These are phyloP conservation scores for Eucalyptus regnans DNA, from an alignment of 345 rosid species.

Conservation along the genomic window DNA sequence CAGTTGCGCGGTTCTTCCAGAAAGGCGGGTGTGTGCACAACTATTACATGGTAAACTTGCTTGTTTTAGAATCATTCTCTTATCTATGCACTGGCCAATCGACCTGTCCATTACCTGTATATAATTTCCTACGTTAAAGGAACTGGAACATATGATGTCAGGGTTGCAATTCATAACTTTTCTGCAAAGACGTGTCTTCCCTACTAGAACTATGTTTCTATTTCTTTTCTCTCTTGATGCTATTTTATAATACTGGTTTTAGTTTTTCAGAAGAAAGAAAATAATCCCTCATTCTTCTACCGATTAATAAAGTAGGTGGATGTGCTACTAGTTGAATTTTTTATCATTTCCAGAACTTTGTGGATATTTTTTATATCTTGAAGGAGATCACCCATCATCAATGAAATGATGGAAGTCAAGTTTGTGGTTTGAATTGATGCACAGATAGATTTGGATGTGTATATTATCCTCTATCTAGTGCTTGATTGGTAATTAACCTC, in stretches of 20 bases:
- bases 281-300: background rate
- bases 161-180: background rate
- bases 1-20: conserved; percentile 88
- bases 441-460: background rate
- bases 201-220: background rate
- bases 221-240: background rate
- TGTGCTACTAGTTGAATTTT: background rate
- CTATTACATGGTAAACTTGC: conserved; percentile 72
- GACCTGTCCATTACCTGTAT: background rate
- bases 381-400: background rate
- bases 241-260: background rate
- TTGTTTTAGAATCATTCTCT: background rate
- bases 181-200: background rate
- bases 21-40: conserved; percentile 87
- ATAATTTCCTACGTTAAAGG: background rate
- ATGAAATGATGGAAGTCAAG: background rate
- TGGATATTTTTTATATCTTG: background rate
- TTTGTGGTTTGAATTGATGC: background rate
- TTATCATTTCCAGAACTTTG: background rate
- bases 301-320: background rate
- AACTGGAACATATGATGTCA: background rate
- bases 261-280: background rate
- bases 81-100: background rate
- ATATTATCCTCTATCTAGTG: background rate
- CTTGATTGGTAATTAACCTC: background rate